A percentile compares a stretch with the other conserved stretches of the same genome.
Evolutionary conservation across 1,284 basidiomycete genomes (phyloP).

Genomic region (Albatrellus sp.): DNA sequence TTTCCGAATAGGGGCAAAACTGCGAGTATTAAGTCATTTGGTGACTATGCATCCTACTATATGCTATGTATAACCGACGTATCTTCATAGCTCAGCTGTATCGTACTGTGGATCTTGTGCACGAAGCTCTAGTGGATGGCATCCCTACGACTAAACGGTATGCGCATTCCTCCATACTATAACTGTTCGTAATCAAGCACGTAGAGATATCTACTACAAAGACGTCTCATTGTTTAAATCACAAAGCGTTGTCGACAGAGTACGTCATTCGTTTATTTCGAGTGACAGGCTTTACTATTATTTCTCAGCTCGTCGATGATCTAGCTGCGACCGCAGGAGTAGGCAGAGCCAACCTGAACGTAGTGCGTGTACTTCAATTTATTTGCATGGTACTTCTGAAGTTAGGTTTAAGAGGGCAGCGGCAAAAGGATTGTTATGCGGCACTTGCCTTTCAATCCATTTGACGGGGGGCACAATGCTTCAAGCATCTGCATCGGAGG

Average conservation of each 20-base stretch:
- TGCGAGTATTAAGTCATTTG: constrained; percentile 40
- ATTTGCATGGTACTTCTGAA: constrained; percentile 8
- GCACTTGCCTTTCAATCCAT: constrained; percentile 46
- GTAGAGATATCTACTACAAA: constrained; percentile 79
- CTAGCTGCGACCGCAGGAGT: constrained; percentile 72
- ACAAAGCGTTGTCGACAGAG: constrained; percentile 67
- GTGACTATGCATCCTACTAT: constrained; percentile 19
- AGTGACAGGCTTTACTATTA: background rate
- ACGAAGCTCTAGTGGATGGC: constrained; percentile 45
- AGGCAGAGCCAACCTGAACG: constrained; percentile 63
- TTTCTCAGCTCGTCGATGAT: constrained; percentile 70
- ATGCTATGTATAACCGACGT: constrained; percentile 6
- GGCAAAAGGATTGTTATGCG: constrained; percentile 76
- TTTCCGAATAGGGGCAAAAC: constrained; percentile 20
- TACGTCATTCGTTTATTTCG: constrained; percentile 19
- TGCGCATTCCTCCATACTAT: constrained; percentile 1
- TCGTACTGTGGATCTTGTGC: constrained; percentile 45
- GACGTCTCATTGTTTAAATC: constrained; percentile 67
- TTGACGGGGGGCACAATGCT: constrained; percentile 45
- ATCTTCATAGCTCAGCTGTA: constrained; percentile 50
- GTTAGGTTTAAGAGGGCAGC: constrained; percentile 54
- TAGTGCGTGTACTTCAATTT: constrained; percentile 36
- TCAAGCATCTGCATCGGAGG: constrained; percentile 42
- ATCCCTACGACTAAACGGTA: constrained; percentile 62
- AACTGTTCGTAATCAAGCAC: background rate